Evolutionary conservation across 2,329 filamentous ascomycete species (phyloP).

Genomic region (Aquanectria penicillioides): DNA sequence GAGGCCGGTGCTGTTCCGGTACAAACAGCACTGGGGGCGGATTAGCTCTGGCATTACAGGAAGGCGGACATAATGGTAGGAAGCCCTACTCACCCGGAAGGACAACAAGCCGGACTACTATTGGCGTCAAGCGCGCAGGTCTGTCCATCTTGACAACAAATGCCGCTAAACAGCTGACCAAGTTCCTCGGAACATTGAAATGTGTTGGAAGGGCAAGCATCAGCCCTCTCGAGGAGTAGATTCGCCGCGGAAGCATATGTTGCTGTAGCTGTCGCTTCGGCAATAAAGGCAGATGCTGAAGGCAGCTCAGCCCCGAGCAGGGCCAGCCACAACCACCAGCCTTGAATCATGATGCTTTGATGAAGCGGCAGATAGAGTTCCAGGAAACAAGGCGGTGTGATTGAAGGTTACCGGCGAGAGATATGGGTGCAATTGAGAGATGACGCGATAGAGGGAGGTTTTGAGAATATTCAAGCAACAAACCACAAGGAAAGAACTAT

Average conservation of each 20-base stretch:
- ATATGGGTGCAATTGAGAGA: constrained; percentile 5
- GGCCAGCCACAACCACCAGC: constrained; percentile 34
- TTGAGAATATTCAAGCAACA: neutral
- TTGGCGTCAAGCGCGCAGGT: constrained; percentile 60
- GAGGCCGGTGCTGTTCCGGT: constrained; percentile 63
- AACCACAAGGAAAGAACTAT: neutral
- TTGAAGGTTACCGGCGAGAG: neutral
- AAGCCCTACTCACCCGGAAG: constrained; percentile 54
- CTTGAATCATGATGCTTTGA: constrained; percentile 33
- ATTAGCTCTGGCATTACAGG: constrained; percentile 23
- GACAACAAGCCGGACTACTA: constrained; percentile 64
- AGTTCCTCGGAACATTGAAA: constrained; percentile 60
- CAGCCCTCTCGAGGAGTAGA: constrained; percentile 40
- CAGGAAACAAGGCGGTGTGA: constrained; percentile 6
- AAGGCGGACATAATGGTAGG: neutral
- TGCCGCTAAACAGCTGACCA: constrained; percentile 56
- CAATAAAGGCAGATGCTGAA: constrained; percentile 26
- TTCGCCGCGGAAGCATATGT: constrained; percentile 36
- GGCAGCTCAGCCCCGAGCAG: constrained; percentile 29
- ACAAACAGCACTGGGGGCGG: constrained; percentile 58
- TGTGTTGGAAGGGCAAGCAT: constrained; percentile 58
- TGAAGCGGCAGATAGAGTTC: neutral
- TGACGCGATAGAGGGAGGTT: constrained; percentile 12
- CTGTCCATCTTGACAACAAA: constrained; percentile 64
- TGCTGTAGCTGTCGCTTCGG: constrained; percentile 31